phyloP scores from a whole-genome alignment of 495 filamentous ascomycete genomes.

The Penicillium egyptiacum region DNA sequence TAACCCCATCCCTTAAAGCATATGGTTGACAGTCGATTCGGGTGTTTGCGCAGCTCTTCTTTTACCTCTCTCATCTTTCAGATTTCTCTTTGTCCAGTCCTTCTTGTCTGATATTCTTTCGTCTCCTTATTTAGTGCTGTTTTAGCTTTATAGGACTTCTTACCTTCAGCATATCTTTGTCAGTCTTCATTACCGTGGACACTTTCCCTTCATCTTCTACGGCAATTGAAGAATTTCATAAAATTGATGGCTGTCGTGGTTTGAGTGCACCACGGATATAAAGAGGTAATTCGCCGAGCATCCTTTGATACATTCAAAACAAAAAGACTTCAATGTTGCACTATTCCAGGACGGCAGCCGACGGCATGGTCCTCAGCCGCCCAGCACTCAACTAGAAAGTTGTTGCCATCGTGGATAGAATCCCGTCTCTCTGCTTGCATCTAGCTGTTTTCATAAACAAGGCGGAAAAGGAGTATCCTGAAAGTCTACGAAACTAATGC shows the following conservation, averaged over 20 bases:
- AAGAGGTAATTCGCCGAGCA: background rate
- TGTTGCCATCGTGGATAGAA: too few relatives aligned
- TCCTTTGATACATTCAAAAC: background rate
- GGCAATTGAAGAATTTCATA: background rate
- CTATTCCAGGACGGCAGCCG: background rate
- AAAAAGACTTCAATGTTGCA: background rate
- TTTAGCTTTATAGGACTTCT: background rate
- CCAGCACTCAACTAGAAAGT: background rate
- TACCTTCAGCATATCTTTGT: background rate
- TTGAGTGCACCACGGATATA: too few relatives aligned
- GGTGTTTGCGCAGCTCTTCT: background rate
- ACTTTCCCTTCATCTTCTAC: background rate
- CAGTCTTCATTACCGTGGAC: background rate
- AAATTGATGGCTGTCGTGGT: too few relatives aligned
- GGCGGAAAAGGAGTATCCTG: too few relatives aligned
- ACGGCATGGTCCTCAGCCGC: background rate
- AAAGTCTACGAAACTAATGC: too few relatives aligned
- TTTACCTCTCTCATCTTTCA: background rate
- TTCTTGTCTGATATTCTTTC: background rate
- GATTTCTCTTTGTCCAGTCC: background rate
- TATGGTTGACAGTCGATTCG: background rate
- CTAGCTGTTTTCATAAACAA: too few relatives aligned
- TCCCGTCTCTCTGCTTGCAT: too few relatives aligned
- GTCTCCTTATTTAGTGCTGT: background rate
- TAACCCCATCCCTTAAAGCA: background rate